These are phyloP conservation scores for Kwoniella shandongensis DNA, from an alignment of 768 basidiomycete genomes.

Conservation along the genomic window DNA sequence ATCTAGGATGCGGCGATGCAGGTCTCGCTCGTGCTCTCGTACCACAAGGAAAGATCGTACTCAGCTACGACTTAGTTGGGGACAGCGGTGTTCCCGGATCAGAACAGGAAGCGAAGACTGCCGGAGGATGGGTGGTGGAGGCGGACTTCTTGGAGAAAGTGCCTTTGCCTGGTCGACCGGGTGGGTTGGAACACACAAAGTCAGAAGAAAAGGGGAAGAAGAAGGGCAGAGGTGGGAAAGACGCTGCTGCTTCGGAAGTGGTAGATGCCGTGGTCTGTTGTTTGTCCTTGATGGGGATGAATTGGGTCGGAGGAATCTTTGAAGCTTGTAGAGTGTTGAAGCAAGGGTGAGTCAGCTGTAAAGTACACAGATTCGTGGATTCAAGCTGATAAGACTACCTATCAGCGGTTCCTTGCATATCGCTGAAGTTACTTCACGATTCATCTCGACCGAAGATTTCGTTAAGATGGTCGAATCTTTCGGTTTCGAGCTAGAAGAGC, in stretches of 20 bases:
- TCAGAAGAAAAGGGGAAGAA: conserved; percentile 19
- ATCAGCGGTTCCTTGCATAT: conserved; percentile 49
- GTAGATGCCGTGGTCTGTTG: conserved; percentile 92
- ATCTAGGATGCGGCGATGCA: conserved; percentile 95
- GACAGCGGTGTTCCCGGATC: conserved; percentile 66
- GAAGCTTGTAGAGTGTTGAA: conserved; percentile 88
- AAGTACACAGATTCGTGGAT: not conserved
- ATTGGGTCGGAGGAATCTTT: conserved; percentile 87
- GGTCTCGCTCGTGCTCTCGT: conserved; percentile 73
- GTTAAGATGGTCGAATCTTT: conserved; percentile 48
- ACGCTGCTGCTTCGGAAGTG: conserved; percentile 65
- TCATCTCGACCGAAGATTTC: conserved; percentile 50
- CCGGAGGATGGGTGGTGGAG: conserved; percentile 72
- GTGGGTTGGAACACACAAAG: conserved; percentile 20
- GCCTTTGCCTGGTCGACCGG: conserved; percentile 71
- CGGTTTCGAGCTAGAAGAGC: conserved; percentile 47
- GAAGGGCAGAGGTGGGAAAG: conserved; percentile 58
- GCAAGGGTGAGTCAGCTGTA: conserved; percentile 65
- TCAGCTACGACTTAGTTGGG: conserved; percentile 53
- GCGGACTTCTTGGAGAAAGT: conserved; percentile 81
- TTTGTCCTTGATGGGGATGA: conserved; percentile 92
- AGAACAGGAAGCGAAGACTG: conserved; percentile 64
- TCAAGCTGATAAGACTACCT: not conserved
- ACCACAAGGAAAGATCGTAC: conserved; percentile 60
- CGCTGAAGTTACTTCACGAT: conserved; percentile 54